Base-by-base conservation (phyloP, 1,284 basidiomycete species). In the Ganoderma sinense region DNA sequence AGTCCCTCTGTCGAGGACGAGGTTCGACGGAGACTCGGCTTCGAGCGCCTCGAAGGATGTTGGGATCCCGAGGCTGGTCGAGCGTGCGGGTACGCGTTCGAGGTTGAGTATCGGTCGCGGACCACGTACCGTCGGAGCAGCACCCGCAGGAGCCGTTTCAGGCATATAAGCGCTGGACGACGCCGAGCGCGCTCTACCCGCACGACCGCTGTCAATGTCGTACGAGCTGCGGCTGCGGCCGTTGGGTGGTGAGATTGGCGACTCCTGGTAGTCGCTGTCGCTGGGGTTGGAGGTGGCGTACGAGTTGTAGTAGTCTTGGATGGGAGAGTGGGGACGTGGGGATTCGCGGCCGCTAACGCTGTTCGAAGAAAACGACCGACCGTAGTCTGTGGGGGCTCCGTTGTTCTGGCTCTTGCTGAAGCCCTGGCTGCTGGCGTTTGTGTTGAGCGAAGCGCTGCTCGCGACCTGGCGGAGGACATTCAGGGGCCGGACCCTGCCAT, bases 401-500 rank as follows among this genome's bases (percentile, higher is more conserved):
- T 23, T 11, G 83, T 69, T 43, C 76, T 56, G 55, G 36, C n/a
- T 39, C 48, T 29, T 56, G 53, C 31, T 56, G 29, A 33, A 31
- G 45, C 45, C 18, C 53, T 56, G 53, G 53, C 53, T 56, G 53
- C 53, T 56, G 14, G 53, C 53, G 53, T 65, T 66, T 23, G 68
- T 64, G 64, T 72, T 75, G 23, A 77, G 71, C 41, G 76, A 77
- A 56, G 71, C 67, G 61, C 69, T 70, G 64, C 75, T 77, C 31
- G 71, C 67, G 43, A 71, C 70, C 7, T 73, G 48, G 18, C 76
- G 73, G 70, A 86, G 80, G n/a, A 85, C 78, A 72, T 88, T 84
- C 60, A 88, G 79, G 8, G 87, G 86, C 31, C 86, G 85, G 26
- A 87, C 81, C 55, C 88, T 85, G 68, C 89, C 88, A 71, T 92